These are phyloP conservation scores for Rhodotorula sp. DNA, from an alignment of 1,284 basidiomycete species.

Conservation along the genomic window DNA sequence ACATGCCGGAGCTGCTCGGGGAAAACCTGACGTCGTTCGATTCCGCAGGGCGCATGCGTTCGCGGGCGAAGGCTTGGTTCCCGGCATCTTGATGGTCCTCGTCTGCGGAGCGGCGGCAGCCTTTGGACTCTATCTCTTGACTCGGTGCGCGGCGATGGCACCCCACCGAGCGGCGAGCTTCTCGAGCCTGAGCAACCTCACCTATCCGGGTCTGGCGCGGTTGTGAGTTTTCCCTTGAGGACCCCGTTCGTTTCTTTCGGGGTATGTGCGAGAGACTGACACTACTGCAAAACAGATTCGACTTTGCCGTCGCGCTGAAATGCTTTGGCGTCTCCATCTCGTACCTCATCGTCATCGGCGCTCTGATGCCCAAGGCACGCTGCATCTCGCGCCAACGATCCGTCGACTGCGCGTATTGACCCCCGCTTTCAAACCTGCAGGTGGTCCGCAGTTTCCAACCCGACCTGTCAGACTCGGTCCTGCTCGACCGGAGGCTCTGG, in stretches of 20 bases:
- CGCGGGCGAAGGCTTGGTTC: conserved; percentile 50
- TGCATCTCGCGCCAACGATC: too few relatives aligned
- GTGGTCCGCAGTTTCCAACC: conserved; percentile 79
- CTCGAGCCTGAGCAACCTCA: conserved; percentile 78
- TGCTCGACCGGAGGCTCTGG: conserved; percentile 77
- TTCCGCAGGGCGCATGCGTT: conserved; percentile 50
- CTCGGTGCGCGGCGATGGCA: conserved; percentile 76
- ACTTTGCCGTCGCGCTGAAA: conserved; percentile 91
- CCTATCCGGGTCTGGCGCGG: conserved; percentile 58
- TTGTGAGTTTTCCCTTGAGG: conserved; percentile 44
- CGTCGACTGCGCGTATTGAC: neutral
- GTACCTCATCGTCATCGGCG: conserved; percentile 84
- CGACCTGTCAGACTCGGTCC: conserved; percentile 53
- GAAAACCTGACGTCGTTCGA: neutral
- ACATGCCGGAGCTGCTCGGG: too few relatives aligned
- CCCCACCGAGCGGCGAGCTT: conserved; percentile 75
- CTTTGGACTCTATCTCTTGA: conserved; percentile 87
- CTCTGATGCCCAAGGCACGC: conserved; percentile 62
- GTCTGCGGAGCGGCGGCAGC: conserved; percentile 76
- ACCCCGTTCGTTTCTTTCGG: neutral
- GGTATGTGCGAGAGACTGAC: neutral
- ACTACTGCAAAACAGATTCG: conserved; percentile 52
- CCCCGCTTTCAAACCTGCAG: conserved; percentile 50
- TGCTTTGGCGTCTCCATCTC: conserved; percentile 94
- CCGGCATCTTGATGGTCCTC: conserved; percentile 83